Evolutionary conservation across 768 basidiomycete species (phyloP).

Genomic region (Hericium rajendrae): DNA sequence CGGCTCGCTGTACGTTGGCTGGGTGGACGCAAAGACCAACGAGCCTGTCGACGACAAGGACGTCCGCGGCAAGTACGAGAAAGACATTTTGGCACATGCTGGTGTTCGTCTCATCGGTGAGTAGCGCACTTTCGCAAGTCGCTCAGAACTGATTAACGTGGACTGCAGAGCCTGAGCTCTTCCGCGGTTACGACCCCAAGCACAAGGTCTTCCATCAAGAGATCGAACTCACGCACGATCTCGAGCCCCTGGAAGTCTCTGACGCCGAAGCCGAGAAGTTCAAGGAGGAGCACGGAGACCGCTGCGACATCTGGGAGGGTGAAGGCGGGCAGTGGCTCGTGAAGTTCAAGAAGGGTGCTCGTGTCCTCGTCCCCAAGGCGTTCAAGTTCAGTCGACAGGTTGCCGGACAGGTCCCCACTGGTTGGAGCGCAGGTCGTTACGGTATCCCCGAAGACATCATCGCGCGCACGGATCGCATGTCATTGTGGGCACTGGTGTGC

Average conservation of each 20-base stretch:
- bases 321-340: slow-evolving; percentile 95
- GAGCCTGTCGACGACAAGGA: slow-evolving; percentile 99
- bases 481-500: slow-evolving; percentile 91
- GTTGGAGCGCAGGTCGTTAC: slow-evolving; percentile 94
- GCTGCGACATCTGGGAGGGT: slow-evolving; percentile 89
- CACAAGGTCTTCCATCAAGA: slow-evolving; percentile 98
- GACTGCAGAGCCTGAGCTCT: slow-evolving; percentile 82
- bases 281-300: slow-evolving; percentile 94
- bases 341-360: slow-evolving; percentile 97
- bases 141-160: background rate
- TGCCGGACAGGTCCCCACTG: slow-evolving; percentile 93
- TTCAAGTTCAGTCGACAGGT: slow-evolving; percentile 92
- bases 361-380: slow-evolving; percentile 87
- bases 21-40: slow-evolving; percentile 90
- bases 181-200: slow-evolving; percentile 96
- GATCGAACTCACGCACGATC: slow-evolving; percentile 90
- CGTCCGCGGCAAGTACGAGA: slow-evolving; percentile 86
- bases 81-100: slow-evolving; percentile 83
- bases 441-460: slow-evolving; percentile 96
- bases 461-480: slow-evolving; percentile 85
- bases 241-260: slow-evolving; percentile 91
- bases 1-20: slow-evolving; percentile 89
- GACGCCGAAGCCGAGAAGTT: slow-evolving; percentile 89
- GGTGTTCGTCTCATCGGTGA: slow-evolving; percentile 86
- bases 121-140: background rate